Conservation (phyloP, 768 basidiomycete genomes). For the Hirschioporus abietinus region DNA sequence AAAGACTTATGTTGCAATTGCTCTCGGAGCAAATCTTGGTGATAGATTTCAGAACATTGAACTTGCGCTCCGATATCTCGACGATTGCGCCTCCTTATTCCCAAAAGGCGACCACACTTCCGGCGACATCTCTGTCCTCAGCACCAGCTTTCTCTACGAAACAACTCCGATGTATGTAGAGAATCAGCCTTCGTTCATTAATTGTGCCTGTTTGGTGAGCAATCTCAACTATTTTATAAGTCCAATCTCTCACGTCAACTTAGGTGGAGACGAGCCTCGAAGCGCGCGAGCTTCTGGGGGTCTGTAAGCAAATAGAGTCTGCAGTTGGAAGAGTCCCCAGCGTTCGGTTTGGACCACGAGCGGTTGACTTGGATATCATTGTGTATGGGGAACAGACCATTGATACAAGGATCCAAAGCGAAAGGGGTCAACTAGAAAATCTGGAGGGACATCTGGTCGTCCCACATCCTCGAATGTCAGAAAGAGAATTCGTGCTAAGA, state of each 20-base stretch:
- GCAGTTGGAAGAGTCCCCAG: conserved; percentile 75
- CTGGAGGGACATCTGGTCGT: conserved; percentile 67
- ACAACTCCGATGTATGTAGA: conserved; percentile 94
- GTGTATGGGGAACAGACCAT: conserved; percentile 61
- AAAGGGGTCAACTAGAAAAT: conserved; percentile 41
- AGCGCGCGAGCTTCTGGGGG: conserved; percentile 50
- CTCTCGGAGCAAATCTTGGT: conserved; percentile 87
- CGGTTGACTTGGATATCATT: conserved; percentile 85
- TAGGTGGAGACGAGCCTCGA: conserved; percentile 74
- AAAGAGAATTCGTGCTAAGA: conserved; percentile 89
- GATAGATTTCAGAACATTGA: conserved; percentile 83
- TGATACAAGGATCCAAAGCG: conserved; percentile 45
- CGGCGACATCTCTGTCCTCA: conserved; percentile 39
- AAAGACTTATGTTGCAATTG: conserved; percentile 42
- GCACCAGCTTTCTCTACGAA: conserved; percentile 91
- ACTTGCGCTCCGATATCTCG: conserved; percentile 66
- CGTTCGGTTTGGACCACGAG: conserved; percentile 80
- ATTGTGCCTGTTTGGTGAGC: conserved; percentile 86
- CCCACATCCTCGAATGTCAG: conserved; percentile 76
- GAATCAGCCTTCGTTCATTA: conserved; percentile 85
- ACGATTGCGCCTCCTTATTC: conserved; percentile 34
- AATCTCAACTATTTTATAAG: conserved; percentile 2
- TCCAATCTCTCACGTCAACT: neutral
- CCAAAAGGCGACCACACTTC: conserved; percentile 15
- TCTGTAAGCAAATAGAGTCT: conserved; percentile 70